Conservation (phyloP, 441 rosid genomes). For the Mallotus japonicus region DNA sequence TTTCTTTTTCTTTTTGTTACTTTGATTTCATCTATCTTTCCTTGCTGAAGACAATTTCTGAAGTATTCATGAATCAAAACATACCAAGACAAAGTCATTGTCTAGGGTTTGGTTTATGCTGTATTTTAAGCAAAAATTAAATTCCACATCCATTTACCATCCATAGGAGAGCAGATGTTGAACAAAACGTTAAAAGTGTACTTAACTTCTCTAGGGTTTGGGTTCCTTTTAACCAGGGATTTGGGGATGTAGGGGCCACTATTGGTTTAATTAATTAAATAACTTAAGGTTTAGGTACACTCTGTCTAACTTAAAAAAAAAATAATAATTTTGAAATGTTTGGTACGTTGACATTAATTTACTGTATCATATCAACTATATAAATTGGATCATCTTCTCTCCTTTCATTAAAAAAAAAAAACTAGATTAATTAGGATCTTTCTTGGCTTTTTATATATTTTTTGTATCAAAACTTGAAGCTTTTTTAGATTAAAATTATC, state of each 20-base stretch:
- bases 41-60: neutral
- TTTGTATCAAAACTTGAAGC: neutral
- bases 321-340: neutral
- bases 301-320: too few species aligned
- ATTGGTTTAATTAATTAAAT: neutral
- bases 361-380: neutral
- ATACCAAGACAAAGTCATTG: neutral
- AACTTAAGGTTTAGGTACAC: too few species aligned
- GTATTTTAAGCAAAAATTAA: neutral
- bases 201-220: slow-evolving; percentile 25
- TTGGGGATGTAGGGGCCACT: slow-evolving; percentile 10
- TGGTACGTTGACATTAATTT: neutral
- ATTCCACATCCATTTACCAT: slow-evolving; percentile 3
- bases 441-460: neutral
- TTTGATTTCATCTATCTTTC: slow-evolving; percentile 8
- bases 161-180: slow-evolving; percentile 14
- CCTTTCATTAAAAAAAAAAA: neutral
- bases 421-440: neutral
- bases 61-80: neutral
- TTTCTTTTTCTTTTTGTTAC: too few species aligned
- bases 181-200: slow-evolving; percentile 13
- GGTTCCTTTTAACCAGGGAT: slow-evolving; percentile 25
- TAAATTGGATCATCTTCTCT: neutral
- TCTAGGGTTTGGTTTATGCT: neutral
- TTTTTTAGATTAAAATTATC: slow-evolving; percentile 11